These are phyloP conservation scores for Fusarium sp. DNA, from an alignment of 2,329 filamentous ascomycete species.

Conservation along the genomic window DNA sequence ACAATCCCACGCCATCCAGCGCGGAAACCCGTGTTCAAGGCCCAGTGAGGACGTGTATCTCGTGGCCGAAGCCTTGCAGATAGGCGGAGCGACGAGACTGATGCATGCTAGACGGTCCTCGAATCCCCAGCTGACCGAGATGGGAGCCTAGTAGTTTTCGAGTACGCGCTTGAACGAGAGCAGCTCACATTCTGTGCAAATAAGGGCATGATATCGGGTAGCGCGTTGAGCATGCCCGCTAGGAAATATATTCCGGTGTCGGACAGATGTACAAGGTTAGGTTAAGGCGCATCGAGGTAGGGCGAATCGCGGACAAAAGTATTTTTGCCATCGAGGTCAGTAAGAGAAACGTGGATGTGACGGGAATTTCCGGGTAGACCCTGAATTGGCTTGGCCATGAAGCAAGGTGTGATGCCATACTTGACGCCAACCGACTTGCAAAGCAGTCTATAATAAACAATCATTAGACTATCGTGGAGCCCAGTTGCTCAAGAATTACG, in stretches of 20 bases:
- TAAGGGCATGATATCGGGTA: neutral
- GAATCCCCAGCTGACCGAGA: too few relatives aligned
- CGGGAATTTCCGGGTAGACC: slow-evolving; percentile 17
- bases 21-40: too few relatives aligned
- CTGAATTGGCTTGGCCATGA: slow-evolving; percentile 19
- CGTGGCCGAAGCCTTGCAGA: too few relatives aligned
- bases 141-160: too few relatives aligned
- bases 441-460: too few relatives aligned
- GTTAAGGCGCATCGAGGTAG: neutral
- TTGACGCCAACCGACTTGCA: neutral
- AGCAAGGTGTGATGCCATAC: slow-evolving; percentile 12
- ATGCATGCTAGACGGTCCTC: too few relatives aligned
- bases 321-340: neutral
- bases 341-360: slow-evolving; percentile 15
- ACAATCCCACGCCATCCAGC: too few relatives aligned
- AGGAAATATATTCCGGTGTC: neutral
- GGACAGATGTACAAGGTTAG: neutral
- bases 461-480: too few relatives aligned
- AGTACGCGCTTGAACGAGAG: too few relatives aligned
- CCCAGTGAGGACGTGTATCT: too few relatives aligned
- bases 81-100: too few relatives aligned
- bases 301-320: neutral
- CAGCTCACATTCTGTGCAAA: neutral
- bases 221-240: neutral
- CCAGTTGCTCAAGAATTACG: too few relatives aligned